A percentile compares a stretch with the other conserved stretches of the same genome.
Evolutionary conservation across 2,329 filamentous ascomycete genomes (phyloP).

Genomic region (Neophaeococcomyces aloes): DNA sequence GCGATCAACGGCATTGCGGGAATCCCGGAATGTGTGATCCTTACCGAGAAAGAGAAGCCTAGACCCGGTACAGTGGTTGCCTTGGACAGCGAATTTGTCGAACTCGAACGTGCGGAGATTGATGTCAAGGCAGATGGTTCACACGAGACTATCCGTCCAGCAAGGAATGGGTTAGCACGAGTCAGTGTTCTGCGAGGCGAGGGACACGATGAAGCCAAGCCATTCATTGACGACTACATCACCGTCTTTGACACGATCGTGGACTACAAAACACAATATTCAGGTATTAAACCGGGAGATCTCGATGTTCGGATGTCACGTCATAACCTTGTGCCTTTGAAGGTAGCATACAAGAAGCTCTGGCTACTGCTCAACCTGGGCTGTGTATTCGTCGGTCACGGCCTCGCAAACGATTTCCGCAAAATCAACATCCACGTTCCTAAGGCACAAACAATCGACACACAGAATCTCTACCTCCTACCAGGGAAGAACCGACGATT

Average conservation of each 20-base stretch:
- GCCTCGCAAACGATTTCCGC: slow-evolving; percentile 87
- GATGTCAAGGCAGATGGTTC: slow-evolving; percentile 93
- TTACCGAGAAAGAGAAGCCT: slow-evolving; percentile 51
- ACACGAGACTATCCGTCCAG: slow-evolving; percentile 81
- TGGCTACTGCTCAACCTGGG: slow-evolving; percentile 94
- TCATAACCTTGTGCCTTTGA: slow-evolving; percentile 77
- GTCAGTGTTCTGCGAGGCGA: slow-evolving; percentile 77
- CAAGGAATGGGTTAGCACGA: slow-evolving; percentile 81
- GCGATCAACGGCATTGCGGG: slow-evolving; percentile 36
- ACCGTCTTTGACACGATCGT: slow-evolving; percentile 75
- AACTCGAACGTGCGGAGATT: slow-evolving; percentile 83
- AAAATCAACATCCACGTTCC: slow-evolving; percentile 98
- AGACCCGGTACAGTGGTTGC: slow-evolving; percentile 66
- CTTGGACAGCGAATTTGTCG: slow-evolving; percentile 92
- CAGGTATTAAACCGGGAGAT: slow-evolving; percentile 77
- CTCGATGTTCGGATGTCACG: slow-evolving; percentile 66
- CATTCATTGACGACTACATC: slow-evolving; percentile 98
- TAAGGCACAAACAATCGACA: slow-evolving; percentile 82
- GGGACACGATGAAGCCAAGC: slow-evolving; percentile 65
- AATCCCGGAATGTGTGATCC: slow-evolving; percentile 28
- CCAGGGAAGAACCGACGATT: slow-evolving; percentile 72
- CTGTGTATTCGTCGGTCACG: slow-evolving; percentile 87
- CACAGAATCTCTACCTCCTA: slow-evolving; percentile 81
- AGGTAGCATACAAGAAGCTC: slow-evolving; percentile 92
- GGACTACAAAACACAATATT: slow-evolving; percentile 90